A percentile compares a stretch with the other conserved stretches of the same genome.
These are phyloP conservation scores for Boletus sp. DNA, from an alignment of 768 basidiomycete species.

Conservation along the genomic window DNA sequence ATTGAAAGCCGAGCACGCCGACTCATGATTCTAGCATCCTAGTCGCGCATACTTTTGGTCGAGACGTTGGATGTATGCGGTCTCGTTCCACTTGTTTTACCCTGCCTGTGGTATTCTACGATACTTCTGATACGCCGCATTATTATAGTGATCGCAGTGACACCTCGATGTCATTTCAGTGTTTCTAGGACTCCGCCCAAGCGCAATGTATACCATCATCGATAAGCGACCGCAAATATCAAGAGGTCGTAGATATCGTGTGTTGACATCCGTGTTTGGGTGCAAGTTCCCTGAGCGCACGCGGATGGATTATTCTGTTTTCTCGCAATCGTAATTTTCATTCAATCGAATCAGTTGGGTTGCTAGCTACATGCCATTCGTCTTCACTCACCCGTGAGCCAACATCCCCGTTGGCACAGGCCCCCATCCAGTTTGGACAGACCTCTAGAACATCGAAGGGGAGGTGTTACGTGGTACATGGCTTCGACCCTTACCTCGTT, in stretches of 20 bases:
- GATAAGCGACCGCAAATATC: not conserved
- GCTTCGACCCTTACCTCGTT: too few species aligned
- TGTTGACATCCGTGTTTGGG: not conserved
- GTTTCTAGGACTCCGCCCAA: not conserved
- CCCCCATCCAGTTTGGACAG: too few species aligned
- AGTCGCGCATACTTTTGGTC: not conserved
- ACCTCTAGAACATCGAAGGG: too few species aligned
- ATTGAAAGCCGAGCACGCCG: not conserved
- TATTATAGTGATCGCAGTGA: slow-evolving; percentile 5
- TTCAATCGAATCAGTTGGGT: not conserved
- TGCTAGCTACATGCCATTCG: not conserved
- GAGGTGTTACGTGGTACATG: too few species aligned
- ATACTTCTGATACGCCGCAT: slow-evolving; percentile 11
- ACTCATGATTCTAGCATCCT: slow-evolving; percentile 8
- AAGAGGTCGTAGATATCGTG: not conserved
- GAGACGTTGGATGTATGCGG: slow-evolving; percentile 1
- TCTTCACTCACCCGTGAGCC: not conserved
- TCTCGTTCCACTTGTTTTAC: slow-evolving; percentile 1
- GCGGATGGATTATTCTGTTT: not conserved
- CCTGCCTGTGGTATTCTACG: not conserved
- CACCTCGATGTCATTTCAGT: slow-evolving; percentile 1
- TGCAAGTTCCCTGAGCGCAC: too few species aligned
- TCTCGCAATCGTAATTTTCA: not conserved
- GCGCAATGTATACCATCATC: slow-evolving; percentile 3
- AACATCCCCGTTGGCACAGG: not conserved